A percentile compares a stretch with the other conserved stretches of the same genome.
phyloP scores from a whole-genome alignment of 345 rosid species.

The Eucalyptus coolabah region DNA sequence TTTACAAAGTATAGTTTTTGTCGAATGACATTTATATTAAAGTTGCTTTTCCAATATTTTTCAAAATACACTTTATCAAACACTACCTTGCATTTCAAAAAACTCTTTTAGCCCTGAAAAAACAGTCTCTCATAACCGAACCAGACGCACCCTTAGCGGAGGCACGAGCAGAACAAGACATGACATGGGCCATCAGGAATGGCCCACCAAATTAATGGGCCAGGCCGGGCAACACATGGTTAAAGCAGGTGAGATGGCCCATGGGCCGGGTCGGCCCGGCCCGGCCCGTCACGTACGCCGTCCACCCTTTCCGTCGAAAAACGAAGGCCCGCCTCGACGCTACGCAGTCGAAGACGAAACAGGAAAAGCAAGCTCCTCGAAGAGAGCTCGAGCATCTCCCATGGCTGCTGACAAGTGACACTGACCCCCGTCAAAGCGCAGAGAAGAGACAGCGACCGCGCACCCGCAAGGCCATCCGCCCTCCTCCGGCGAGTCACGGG shows the following conservation, averaged over 20 bases:
- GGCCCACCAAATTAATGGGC: neutral
- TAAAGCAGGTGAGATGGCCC: neutral
- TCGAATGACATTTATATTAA: neutral
- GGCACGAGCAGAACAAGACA: neutral
- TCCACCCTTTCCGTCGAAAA: neutral
- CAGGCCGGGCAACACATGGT: neutral
- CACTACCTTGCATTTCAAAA: neutral
- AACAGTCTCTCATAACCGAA: too few species aligned
- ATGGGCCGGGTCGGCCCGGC: neutral
- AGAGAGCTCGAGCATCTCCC: neutral
- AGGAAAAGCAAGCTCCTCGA: neutral
- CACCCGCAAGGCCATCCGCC: neutral
- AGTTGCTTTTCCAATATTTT: too few species aligned
- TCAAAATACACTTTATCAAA: too few species aligned
- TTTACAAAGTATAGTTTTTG: neutral
- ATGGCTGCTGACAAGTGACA: neutral
- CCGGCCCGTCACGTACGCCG: neutral
- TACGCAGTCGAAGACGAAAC: neutral
- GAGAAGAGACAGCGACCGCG: neutral
- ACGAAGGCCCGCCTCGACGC: neutral
- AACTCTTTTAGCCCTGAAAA: too few species aligned
- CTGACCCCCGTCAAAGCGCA: neutral
- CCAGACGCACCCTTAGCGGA: accelerated
- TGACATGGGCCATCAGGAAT: neutral
- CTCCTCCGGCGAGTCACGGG: neutral